phyloP scores from a whole-genome alignment of 495 filamentous ascomycete genomes.

The Ascobolus immersus region DNA sequence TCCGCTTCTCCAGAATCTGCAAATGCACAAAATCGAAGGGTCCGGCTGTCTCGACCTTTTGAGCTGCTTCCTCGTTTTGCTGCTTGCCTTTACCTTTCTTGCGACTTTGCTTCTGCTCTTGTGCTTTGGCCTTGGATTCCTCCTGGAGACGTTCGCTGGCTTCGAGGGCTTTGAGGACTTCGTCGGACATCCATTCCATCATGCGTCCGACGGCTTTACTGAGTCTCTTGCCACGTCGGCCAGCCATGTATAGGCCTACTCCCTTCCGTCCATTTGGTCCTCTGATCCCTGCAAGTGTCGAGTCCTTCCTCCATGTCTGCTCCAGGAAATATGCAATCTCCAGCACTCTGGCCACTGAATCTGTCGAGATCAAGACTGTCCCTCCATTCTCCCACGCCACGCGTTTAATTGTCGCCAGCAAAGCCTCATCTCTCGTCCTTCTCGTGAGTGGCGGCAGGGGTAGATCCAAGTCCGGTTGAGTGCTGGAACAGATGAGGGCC shows the following conservation, averaged over 20 bases:
- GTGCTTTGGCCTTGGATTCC: constrained; percentile 19
- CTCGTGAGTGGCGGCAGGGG: constrained; percentile 45
- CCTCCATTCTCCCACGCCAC: constrained; percentile 53
- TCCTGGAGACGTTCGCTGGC: constrained; percentile 30
- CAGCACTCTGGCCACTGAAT: constrained; percentile 81
- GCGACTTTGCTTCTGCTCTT: constrained; percentile 22
- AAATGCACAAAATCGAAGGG: constrained; percentile 83
- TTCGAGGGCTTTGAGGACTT: constrained; percentile 75
- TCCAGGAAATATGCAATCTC: constrained; percentile 83
- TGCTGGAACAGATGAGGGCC: constrained; percentile 47
- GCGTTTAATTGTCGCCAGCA: constrained; percentile 55
- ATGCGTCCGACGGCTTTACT: constrained; percentile 56
- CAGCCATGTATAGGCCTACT: constrained; percentile 57
- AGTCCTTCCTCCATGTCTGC: constrained; percentile 53
- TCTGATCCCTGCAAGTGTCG: constrained; percentile 16
- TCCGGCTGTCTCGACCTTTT: constrained; percentile 26
- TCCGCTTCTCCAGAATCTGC: constrained; percentile 49
- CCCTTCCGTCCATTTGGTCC: constrained; percentile 39
- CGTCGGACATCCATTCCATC: constrained; percentile 98
- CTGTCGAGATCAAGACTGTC: constrained; percentile 82
- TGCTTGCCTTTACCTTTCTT: constrained; percentile 18
- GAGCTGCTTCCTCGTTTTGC: constrained; percentile 19
- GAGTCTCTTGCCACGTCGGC: constrained; percentile 29
- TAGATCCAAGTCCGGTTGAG: not conserved
- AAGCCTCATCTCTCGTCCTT: constrained; percentile 57